Conservation (phyloP, 2,329 filamentous ascomycete genomes). For the Diplodia scrobiculata region DNA sequence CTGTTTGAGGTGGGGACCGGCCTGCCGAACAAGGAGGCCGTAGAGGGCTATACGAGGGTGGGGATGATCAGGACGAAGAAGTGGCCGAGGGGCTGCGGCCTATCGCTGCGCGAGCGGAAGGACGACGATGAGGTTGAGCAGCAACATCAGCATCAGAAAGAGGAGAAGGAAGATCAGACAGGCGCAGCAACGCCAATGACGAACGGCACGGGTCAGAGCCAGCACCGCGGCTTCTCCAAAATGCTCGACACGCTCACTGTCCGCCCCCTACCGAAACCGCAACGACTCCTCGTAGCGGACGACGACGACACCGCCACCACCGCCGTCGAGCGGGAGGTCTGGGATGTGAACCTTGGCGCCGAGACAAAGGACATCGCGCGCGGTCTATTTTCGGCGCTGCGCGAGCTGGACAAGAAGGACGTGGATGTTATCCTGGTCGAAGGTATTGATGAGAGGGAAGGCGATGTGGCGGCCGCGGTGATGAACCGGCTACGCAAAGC, state of each 20-base stretch:
- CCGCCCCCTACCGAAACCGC: slow-evolving; percentile 18
- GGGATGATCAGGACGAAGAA: slow-evolving; percentile 46
- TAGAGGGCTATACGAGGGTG: slow-evolving; percentile 35
- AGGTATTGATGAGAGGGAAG: slow-evolving; percentile 69
- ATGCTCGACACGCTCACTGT: slow-evolving; percentile 40
- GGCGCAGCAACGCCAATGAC: neutral
- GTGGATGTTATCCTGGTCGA: slow-evolving; percentile 89
- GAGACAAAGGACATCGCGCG: slow-evolving; percentile 76
- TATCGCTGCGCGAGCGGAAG: neutral
- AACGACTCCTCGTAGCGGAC: neutral
- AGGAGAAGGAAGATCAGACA: neutral
- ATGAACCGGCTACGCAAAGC: slow-evolving; percentile 57
- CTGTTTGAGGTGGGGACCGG: slow-evolving; percentile 68
- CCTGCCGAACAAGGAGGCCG: slow-evolving; percentile 37
- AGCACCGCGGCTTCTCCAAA: slow-evolving; percentile 36
- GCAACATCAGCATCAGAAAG: neutral
- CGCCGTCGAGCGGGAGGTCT: slow-evolving; percentile 41
- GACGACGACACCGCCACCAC: too few species aligned
- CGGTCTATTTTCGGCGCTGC: slow-evolving; percentile 81
- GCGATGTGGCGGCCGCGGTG: slow-evolving; percentile 75
- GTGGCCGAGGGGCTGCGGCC: slow-evolving; percentile 36
- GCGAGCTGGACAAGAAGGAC: slow-evolving; percentile 77
- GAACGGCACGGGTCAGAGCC: neutral
- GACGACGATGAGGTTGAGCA: neutral
- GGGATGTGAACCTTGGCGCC: slow-evolving; percentile 73